Evolutionary conservation across 805 yeast genomes (phyloP), one percentile per base, ranked within the genome.

Genomic region (Isabelozyma gotoi): DNA sequence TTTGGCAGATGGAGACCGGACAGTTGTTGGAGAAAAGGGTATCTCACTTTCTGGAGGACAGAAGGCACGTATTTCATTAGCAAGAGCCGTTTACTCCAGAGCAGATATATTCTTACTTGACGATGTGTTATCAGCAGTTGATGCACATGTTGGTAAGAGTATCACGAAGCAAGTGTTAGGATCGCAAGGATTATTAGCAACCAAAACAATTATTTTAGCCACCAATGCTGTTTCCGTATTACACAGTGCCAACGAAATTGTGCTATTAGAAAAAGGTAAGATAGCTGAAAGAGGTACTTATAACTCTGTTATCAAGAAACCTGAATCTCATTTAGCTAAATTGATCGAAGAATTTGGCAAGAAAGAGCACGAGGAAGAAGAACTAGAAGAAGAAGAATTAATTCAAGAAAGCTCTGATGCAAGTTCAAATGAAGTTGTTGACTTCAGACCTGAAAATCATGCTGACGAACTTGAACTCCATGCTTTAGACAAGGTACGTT

Each of bases 201-300:
- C 65, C 11, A 66, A 68, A 43, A 65, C 74, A 3, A 55, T 60
- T 33, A 52, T 69, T 33, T 60, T 69, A 38, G 73, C 74, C 17
- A 69, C 75, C 2, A 69, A 69, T 46, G 62, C 70, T 3, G 68
- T 68, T 29, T 50, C 58, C 29, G 68, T 69, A 11, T 56, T 69
- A 42, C 65, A 64, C 31, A 52, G 59, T 40, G 71, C 74, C 12
- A 53, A 60, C 41, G 58, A 60, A 38, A 68, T 67, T 36, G 60
- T 56, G 39, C 55, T 66, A 42, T 54, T 70, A 44, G 54, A 53
- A 32, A 47, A 42, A 18, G 67, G 67, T 6, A 46, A 53, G 17
- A 61, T 68, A 16, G 43, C 52, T n/a, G 75, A 70, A 45, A 48
- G 57, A n/a, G 71, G 88, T 11, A 67, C 72, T 5, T 85, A 76